Base-by-base conservation (phyloP, 1,284 basidiomycete genomes). In the Sanghuangporus baumii region DNA sequence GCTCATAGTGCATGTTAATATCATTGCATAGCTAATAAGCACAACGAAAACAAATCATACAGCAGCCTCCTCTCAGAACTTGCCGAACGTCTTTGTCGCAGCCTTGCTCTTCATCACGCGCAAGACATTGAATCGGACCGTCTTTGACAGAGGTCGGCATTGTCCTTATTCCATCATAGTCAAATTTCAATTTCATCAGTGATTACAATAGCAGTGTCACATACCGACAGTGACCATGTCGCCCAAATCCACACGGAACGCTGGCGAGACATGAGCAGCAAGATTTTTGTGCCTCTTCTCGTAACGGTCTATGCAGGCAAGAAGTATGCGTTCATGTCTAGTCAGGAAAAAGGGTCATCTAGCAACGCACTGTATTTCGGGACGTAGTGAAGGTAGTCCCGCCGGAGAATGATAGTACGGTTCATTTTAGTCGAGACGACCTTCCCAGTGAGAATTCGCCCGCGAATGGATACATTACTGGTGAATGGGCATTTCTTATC, bases 401-500 rank as follows among this genome's bases (percentile, higher is more conserved):
- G 86, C 69, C 97, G 96, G 81, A 99, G 95, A 80, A 99, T 88
- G 76, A 98, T 86, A 66, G 97, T 99, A 74, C 97, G 94, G 77
- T 91, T 97, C 97, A 99, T 99, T 86, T 99, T 99, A 58, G 96
- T 98, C 69, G 96, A 98, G 65, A 99, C 83, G 69, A 99, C 96
- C 76, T 91, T 92, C 77, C 97, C 97, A 65, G 94, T 96, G 70
- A 99, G 81, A 80, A 99, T 98, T 75, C 97, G 96, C 67, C 97
- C 97, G 78, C 97, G 96, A 78, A 99, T 99, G 64, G 97, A 98
- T 72, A 98, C 82, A 69, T 94, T 82, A 69, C 96, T 93, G 70
- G 93, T 96, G 85, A 96, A 98, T 56, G 96, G 96, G 83, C 96
- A 99, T 83, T 99, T 99, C 85, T 99, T 99, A 88, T 99, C 96